Base-by-base conservation (phyloP, 208 protist species). In the Leptomonas pyrrhocoris region DNA sequence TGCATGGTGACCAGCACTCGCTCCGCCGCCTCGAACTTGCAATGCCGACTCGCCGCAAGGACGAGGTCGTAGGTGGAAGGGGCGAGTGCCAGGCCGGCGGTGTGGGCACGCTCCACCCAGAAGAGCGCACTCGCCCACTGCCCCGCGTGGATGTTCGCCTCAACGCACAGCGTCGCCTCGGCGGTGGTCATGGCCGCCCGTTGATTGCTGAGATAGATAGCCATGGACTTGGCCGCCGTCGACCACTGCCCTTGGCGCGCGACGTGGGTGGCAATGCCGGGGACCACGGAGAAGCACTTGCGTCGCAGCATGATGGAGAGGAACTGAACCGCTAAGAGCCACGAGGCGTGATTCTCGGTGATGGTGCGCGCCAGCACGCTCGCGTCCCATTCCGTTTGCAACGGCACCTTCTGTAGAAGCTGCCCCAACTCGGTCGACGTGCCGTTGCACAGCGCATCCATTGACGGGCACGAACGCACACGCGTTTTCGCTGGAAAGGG, bases 111-210 rank as follows among this genome's bases (percentile, higher is more conserved):
- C 55, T 95, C 83, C 54, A 91, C 71, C 90, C 90, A 95, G 63
- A 95, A 95, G 38, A 95, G 75, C 16, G 86, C 90, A 62, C 85
- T 90, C 49, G 67, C 59, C 90, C 90, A 95, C 50, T 83, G 82
- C 18, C 85, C 86, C 9, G 78, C 56, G 38, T 80, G 68, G 28
- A 91, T 73, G 49, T 73, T 84, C 9, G 85, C 79, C 53, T 95
- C 84, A 0, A 95, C 73, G 56, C 90, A 90, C 45, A 93, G 64
- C 8, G 53, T 66, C 13, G 90, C 65, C 54, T 95, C 81, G 0
- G 31, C 61, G 16, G 48, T n/a, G 0, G 77, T 73, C 68, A 88
- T 70, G 42, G 70, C 27, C 15, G 64, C 63, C 21, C 84, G 79
- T 61, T 80, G 74, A 43, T 89, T 92, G 40, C 83, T 89, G 27